Evolutionary conservation across 179 eudicot species (phyloP).

Genomic region (Beta corolliflora): DNA sequence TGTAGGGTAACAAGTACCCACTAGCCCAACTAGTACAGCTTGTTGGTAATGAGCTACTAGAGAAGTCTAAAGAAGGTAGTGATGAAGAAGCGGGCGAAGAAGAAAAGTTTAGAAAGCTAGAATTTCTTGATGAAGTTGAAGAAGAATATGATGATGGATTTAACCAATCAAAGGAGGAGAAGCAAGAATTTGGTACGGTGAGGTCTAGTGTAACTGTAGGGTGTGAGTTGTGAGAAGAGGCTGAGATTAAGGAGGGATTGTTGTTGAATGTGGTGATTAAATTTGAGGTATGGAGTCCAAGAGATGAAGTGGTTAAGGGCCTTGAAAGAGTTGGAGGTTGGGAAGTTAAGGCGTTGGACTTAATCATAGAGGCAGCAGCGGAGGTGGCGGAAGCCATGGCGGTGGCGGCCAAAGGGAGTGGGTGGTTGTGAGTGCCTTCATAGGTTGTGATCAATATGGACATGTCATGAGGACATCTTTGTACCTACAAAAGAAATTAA

Average conservation of each 20-base stretch:
- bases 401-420: conserved; percentile 64
- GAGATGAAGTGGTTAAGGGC: conserved; percentile 22
- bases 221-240: conserved; percentile 47
- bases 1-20: conserved; percentile 24
- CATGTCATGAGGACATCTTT: conserved; percentile 71
- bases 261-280: conserved; percentile 28
- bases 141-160: conserved; percentile 17
- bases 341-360: conserved; percentile 48
- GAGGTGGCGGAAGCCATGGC: conserved; percentile 80
- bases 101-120: conserved; percentile 34
- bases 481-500: conserved; percentile 38
- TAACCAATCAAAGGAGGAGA: conserved; percentile 30
- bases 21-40: conserved; percentile 28
- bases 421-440: conserved; percentile 82
- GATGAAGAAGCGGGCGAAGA: conserved; percentile 12
- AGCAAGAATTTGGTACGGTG: conserved; percentile 39
- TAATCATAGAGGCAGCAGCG: conserved; percentile 73
- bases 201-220: conserved; percentile 82
- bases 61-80: conserved; percentile 34
- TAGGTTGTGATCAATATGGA: conserved; percentile 76
- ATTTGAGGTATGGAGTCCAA: conserved; percentile 34
- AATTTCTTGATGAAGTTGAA: conserved; percentile 18
- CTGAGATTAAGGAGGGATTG: conserved; percentile 44
- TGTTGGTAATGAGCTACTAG: conserved; percentile 6
- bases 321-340: conserved; percentile 26